phyloP scores from a whole-genome alignment of 805 yeast species.

The Pichia rugopelliculosa region DNA sequence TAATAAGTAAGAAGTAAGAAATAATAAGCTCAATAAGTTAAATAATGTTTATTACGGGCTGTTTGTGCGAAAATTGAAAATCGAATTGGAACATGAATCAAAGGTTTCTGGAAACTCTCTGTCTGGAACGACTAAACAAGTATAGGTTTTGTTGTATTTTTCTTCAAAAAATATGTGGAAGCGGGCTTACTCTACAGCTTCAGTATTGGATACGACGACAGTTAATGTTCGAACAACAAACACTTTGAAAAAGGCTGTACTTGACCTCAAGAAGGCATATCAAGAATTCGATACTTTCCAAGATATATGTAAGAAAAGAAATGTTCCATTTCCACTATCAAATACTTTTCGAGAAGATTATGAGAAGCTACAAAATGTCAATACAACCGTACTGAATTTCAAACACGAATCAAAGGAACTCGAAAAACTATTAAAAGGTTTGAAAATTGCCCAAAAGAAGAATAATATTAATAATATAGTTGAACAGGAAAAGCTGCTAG shows the following conservation, averaged over 20 bases:
- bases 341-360: conserved; percentile 18
- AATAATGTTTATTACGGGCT: no score
- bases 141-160: neutral
- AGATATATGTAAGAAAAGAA: conserved; percentile 29
- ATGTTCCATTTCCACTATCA: conserved; percentile 22
- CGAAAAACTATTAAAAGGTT: conserved; percentile 16
- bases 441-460: conserved; percentile 15
- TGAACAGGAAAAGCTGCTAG: conserved; percentile 10
- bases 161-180: neutral
- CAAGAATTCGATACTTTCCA: conserved; percentile 23
- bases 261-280: conserved; percentile 29
- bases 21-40: no score
- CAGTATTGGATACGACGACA: neutral
- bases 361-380: conserved; percentile 8
- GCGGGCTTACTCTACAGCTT: neutral
- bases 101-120: no score
- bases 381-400: conserved; percentile 13
- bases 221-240: conserved; percentile 20
- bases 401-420: conserved; percentile 20
- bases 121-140: no score
- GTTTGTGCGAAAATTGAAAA: neutral
- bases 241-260: conserved; percentile 27
- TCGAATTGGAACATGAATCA: neutral
- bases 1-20: no score
- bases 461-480: conserved; percentile 4